phyloP scores from a whole-genome alignment of 371 early-diverging fungal species.

The Rhizopus sp. region DNA sequence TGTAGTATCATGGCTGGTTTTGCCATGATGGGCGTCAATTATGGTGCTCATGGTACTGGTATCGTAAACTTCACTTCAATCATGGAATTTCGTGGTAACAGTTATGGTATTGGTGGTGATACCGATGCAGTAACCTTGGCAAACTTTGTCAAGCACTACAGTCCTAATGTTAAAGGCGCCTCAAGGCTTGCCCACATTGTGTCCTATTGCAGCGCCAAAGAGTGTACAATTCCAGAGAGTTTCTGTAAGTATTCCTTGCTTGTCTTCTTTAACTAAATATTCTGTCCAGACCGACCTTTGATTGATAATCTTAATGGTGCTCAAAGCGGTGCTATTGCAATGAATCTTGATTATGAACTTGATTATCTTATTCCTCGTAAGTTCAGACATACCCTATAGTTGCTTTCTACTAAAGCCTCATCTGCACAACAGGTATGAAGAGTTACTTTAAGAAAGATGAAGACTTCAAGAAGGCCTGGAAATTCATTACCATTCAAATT shows the following conservation, averaged over 20 bases:
- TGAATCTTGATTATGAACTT: constrained; percentile 30
- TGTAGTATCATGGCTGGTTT: constrained; percentile 27
- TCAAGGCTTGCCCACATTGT: constrained; percentile 21
- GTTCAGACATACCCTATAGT: background rate
- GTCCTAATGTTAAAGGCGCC: constrained; percentile 23
- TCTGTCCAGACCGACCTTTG: constrained; percentile 12
- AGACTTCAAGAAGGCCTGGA: constrained; percentile 18
- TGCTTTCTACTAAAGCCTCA: background rate
- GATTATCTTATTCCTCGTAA: constrained; percentile 29
- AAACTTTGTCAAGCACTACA: constrained; percentile 31
- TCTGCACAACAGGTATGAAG: constrained; percentile 2
- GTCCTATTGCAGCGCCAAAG: background rate
- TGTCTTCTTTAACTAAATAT: background rate
- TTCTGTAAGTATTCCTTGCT: background rate
- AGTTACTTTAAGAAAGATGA: background rate
- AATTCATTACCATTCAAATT: constrained; percentile 26
- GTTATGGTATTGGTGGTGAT: constrained; percentile 37
- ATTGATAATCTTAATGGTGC: constrained; percentile 35
- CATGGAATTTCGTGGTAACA: constrained; percentile 30
- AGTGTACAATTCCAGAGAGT: background rate
- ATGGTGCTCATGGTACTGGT: constrained; percentile 5
- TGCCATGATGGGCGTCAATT: constrained; percentile 14
- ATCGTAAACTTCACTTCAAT: constrained; percentile 11
- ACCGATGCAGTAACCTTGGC: constrained; percentile 27
- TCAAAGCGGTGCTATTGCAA: constrained; percentile 28